Evolutionary conservation across 169 alveolate species (phyloP).

Genomic region (Cryptosporidium sp.): DNA sequence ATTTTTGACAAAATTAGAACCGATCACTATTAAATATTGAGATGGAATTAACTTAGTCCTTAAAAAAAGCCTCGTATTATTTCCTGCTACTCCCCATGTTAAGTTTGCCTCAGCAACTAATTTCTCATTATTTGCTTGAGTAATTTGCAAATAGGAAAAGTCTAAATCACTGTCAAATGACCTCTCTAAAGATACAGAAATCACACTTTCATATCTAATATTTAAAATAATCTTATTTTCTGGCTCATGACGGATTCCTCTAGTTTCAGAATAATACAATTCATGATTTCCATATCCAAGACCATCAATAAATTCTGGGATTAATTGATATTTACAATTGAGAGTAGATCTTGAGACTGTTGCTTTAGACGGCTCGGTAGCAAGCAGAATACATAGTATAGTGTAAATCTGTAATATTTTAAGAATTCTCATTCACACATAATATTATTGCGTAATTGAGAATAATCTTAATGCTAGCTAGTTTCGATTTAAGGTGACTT

Average conservation of each 20-base stretch:
- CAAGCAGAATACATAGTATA: background rate
- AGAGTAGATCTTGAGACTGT: slow-evolving; percentile 36
- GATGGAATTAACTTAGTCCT: slow-evolving; percentile 39
- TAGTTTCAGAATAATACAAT: slow-evolving; percentile 42
- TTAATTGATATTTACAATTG: slow-evolving; percentile 52
- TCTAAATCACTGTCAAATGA: slow-evolving; percentile 64
- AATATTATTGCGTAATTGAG: slow-evolving; percentile 8
- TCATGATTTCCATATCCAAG: slow-evolving; percentile 52
- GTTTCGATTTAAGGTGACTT: background rate
- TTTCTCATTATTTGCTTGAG: background rate
- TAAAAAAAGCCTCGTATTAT: slow-evolving; percentile 55
- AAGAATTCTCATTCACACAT: slow-evolving; percentile 68
- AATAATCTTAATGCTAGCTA: background rate
- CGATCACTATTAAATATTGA: slow-evolving; percentile 21
- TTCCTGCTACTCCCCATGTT: slow-evolving; percentile 75
- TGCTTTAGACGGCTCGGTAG: background rate
- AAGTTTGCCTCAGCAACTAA: slow-evolving; percentile 13
- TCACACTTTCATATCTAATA: slow-evolving; percentile 37
- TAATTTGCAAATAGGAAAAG: slow-evolving; percentile 30
- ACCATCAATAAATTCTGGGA: slow-evolving; percentile 57
- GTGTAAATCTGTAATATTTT: background rate
- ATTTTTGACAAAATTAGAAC: slow-evolving; percentile 48
- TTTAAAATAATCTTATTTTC: slow-evolving; percentile 40
- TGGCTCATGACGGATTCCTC: slow-evolving; percentile 55
- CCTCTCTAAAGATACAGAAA: slow-evolving; percentile 38